These are phyloP conservation scores for Cryptococcus sp. DNA, from an alignment of 1,284 basidiomycete genomes.

Conservation along the genomic window DNA sequence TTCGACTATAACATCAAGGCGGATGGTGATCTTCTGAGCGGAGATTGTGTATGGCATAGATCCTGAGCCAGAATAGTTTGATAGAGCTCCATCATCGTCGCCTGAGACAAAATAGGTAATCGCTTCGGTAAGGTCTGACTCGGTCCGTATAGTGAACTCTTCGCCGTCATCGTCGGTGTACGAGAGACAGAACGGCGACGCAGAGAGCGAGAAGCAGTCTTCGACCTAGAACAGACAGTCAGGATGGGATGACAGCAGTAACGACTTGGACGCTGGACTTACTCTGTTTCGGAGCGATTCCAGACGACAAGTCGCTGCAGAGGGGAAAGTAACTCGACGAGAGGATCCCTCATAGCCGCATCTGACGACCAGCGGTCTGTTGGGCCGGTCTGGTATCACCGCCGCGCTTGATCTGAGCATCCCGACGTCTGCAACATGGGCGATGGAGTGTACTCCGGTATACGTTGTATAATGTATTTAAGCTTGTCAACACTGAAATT, in stretches of 20 bases:
- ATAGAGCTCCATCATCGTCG: conserved; percentile 68
- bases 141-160: conserved; percentile 65
- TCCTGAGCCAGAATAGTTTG: conserved; percentile 59
- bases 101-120: conserved; percentile 76
- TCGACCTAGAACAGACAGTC: conserved; percentile 62
- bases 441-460: too few relatives aligned
- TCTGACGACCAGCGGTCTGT: conserved; percentile 71
- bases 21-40: conserved; percentile 65
- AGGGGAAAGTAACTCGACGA: conserved; percentile 73
- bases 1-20: conserved; percentile 73
- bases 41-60: conserved; percentile 10
- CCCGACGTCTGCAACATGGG: not conserved
- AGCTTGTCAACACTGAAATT: too few relatives aligned
- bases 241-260: not conserved
- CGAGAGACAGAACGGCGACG: conserved; percentile 67
- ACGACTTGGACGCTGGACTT: not conserved
- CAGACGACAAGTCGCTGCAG: conserved; percentile 72
- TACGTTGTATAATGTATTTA: too few relatives aligned
- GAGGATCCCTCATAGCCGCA: conserved; percentile 72
- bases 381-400: conserved; percentile 54
- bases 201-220: conserved; percentile 74
- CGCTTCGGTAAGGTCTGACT: conserved; percentile 76
- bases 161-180: conserved; percentile 87
- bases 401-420: conserved; percentile 6
- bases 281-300: conserved; percentile 70